Conservation (phyloP, 108 stramenopile species). For the Poteriospumella lacustris region DNA sequence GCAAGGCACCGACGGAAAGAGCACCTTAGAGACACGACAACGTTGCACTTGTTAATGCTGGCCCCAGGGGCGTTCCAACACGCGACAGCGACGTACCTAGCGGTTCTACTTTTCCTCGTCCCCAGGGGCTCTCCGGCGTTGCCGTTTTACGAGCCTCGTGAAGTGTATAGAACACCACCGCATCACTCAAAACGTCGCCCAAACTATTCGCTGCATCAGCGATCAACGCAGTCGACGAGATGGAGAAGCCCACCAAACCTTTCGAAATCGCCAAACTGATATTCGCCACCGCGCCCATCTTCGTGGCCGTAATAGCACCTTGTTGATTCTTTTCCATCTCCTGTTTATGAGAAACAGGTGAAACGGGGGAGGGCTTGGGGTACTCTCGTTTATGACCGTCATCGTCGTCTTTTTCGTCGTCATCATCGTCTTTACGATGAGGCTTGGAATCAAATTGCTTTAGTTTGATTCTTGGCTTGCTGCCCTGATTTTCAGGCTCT, state of each 20-base stretch:
- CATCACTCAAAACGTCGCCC: conserved; percentile 13
- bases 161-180: conserved; percentile 15
- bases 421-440: no score
- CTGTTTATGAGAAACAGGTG: background rate
- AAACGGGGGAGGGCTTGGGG: no score
- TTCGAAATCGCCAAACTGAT: background rate
- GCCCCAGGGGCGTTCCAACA: no score
- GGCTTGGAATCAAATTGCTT: no score
- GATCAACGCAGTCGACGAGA: conserved; percentile 15
- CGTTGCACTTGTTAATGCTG: background rate
- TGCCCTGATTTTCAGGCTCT: no score
- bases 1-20: conserved; percentile 15
- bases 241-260: background rate
- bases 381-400: no score
- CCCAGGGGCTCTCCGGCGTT: conserved; percentile 16
- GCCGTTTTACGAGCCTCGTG: background rate
- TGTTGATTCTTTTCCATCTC: background rate
- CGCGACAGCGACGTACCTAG: conserved; percentile 14
- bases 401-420: no score
- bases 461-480: no score
- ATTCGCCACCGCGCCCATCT: conserved; percentile 18
- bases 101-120: conserved; percentile 22
- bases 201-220: conserved; percentile 31
- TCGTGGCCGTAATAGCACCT: background rate
- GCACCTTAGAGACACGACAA: conserved; percentile 1